Evolutionary conservation across 2,329 filamentous ascomycete species (phyloP).

Genomic region (Paramyrothecium sp.): DNA sequence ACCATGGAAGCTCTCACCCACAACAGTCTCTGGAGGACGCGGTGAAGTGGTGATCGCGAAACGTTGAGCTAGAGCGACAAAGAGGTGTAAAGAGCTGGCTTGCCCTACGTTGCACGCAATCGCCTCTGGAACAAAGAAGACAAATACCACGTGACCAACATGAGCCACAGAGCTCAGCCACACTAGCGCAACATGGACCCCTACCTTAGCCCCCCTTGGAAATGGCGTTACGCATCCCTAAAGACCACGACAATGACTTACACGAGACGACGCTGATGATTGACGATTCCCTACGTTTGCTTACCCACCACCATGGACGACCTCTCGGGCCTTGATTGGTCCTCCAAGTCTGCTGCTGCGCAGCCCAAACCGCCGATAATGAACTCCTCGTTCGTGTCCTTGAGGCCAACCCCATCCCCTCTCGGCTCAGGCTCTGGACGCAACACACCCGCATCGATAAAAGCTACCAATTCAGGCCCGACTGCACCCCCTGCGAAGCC

Average conservation of each 20-base stretch:
- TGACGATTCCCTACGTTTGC: constrained; percentile 16
- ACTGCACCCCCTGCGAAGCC: constrained; percentile 49
- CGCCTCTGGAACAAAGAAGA: too few relatives aligned
- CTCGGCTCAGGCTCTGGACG: constrained; percentile 53
- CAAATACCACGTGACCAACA: not conserved
- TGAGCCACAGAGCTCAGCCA: too few relatives aligned
- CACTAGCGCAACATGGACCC: too few relatives aligned
- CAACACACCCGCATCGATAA: constrained; percentile 54
- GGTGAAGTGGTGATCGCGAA: too few relatives aligned
- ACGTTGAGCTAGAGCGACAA: too few relatives aligned
- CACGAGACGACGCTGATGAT: constrained; percentile 17
- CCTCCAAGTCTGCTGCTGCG: constrained; percentile 35
- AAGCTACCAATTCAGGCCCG: constrained; percentile 40
- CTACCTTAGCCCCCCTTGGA: not conserved
- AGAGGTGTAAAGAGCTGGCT: too few relatives aligned
- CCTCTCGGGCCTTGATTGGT: constrained; percentile 61
- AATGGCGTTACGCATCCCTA: not conserved
- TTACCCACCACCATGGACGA: constrained; percentile 53
- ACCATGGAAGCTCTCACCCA: too few relatives aligned
- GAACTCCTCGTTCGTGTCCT: constrained; percentile 45
- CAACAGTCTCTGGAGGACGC: too few relatives aligned
- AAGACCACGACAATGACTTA: not conserved
- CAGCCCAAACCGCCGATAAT: constrained; percentile 37
- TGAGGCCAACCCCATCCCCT: constrained; percentile 57
- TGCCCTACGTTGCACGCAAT: too few relatives aligned